Conservation (phyloP, 306 rosid genomes). For the barrel medic (Medicago truncatula) region DNA sequence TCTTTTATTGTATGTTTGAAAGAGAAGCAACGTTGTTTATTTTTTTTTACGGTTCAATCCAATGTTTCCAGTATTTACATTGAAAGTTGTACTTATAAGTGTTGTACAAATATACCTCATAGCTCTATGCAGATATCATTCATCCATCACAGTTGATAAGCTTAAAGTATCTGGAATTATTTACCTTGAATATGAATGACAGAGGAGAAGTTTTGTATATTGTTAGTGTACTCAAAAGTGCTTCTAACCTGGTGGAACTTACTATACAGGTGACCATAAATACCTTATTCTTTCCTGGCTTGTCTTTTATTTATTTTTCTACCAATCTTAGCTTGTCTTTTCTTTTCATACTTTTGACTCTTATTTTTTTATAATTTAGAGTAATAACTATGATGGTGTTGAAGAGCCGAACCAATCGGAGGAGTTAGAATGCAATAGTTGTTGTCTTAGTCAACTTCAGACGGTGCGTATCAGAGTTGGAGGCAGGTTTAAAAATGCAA, state of each 20-base stretch:
- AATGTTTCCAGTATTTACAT: not conserved
- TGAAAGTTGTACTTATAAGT: not conserved
- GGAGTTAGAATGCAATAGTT: no score
- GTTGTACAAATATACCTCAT: not conserved
- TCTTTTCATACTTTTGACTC: not conserved
- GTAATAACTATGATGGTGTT: fast-evolving
- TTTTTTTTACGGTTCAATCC: not conserved
- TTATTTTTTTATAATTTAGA: not conserved
- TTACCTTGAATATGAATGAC: not conserved
- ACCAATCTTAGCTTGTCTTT: no score
- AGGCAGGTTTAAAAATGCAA: not conserved
- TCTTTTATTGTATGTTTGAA: not conserved
- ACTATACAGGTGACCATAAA: conserved; percentile 17
- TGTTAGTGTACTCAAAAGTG: conserved; percentile 24
- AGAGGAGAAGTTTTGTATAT: not conserved
- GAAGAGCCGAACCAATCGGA: no score
- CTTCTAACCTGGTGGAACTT: conserved; percentile 30
- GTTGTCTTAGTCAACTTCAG: no score
- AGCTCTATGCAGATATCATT: not conserved
- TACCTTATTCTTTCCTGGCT: not conserved
- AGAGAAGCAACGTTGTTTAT: conserved; percentile 15
- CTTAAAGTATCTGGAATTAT: not conserved
- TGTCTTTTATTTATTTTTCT: no score
- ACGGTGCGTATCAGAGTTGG: not conserved
- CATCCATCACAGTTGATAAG: not conserved